These are phyloP conservation scores for Lunasporangiospora selenospora DNA, from an alignment of 192 early-diverging fungal genomes.

Conservation along the genomic window DNA sequence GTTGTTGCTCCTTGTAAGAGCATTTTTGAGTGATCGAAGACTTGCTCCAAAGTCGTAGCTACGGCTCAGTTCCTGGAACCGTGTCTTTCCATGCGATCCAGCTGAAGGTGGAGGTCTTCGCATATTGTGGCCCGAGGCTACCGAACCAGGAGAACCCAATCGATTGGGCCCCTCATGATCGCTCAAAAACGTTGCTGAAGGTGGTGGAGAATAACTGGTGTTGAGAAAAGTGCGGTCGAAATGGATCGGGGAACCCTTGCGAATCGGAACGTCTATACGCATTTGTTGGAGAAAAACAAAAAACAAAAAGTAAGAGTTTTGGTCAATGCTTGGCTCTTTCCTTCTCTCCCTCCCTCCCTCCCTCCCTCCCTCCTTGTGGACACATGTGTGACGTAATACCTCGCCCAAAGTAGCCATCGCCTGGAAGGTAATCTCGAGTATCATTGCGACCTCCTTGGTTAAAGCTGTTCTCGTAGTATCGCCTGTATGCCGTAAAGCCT, in stretches of 20 bases:
- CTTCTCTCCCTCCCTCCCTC: too few species aligned
- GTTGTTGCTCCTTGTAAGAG: constrained; percentile 24
- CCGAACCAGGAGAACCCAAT: constrained; percentile 13
- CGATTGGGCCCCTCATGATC: constrained; percentile 31
- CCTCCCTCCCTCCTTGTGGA: too few species aligned
- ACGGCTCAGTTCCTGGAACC: constrained; percentile 30
- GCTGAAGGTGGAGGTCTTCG: constrained; percentile 33
- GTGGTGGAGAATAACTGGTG: constrained; percentile 26
- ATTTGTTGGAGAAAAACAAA: too few species aligned
- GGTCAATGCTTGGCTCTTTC: too few species aligned
- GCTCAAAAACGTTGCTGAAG: constrained; percentile 25
- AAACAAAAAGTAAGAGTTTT: too few species aligned
- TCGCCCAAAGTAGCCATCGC: constrained; percentile 18
- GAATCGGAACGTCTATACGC: constrained; percentile 8
- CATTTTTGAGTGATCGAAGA: constrained; percentile 32
- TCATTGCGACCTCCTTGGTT: constrained; percentile 28
- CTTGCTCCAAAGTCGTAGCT: constrained; percentile 38
- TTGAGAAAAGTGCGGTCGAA: constrained; percentile 43
- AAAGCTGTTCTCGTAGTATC: constrained; percentile 28
- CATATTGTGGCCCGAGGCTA: constrained; percentile 18
- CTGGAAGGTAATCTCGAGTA: constrained; percentile 9
- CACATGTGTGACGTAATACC: too few species aligned
- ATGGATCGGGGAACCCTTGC: constrained; percentile 33
- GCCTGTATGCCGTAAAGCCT: constrained; percentile 30
- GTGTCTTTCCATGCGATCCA: constrained; percentile 30